phyloP scores from a whole-genome alignment of 129 eudicot species.

The Pittosporum tobira region DNA sequence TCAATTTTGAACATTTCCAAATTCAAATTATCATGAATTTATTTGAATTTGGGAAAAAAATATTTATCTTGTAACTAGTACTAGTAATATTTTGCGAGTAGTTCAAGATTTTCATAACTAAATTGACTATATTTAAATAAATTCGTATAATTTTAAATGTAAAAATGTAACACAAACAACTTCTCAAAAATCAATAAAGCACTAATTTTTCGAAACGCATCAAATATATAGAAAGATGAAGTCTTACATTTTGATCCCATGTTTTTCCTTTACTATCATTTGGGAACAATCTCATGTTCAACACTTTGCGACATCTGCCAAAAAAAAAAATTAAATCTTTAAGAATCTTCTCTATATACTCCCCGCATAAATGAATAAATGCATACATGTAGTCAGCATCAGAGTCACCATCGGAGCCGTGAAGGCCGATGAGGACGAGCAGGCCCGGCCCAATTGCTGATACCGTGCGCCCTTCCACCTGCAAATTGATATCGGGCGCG shows the following conservation, averaged over 20 bases:
- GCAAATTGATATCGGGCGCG: constrained; percentile 4
- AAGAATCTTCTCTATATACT: not conserved
- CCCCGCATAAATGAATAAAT: not conserved
- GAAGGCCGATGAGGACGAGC: constrained; percentile 84
- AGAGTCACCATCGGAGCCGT: constrained; percentile 57
- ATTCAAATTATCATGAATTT: no score
- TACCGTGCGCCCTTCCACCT: constrained; percentile 83
- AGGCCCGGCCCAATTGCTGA: constrained; percentile 88
- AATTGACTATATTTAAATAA: no score
- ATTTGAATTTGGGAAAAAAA: no score
- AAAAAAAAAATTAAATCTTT: not conserved
- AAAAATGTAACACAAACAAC: no score
- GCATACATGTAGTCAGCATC: constrained; percentile 77
- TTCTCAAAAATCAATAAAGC: no score
- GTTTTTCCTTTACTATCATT: constrained; percentile 59
- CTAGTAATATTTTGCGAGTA: no score
- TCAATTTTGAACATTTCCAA: no score
- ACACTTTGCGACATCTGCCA: constrained; percentile 86
- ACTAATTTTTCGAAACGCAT: no score
- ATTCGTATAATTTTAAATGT: no score
- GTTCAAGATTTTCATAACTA: no score
- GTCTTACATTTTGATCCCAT: constrained; percentile 80
- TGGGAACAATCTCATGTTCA: constrained; percentile 89
- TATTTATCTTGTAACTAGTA: not conserved
- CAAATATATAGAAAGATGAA: not conserved